Evolutionary conservation across 495 filamentous ascomycete species (phyloP).

Genomic region (Astrothelium macrocarpum): DNA sequence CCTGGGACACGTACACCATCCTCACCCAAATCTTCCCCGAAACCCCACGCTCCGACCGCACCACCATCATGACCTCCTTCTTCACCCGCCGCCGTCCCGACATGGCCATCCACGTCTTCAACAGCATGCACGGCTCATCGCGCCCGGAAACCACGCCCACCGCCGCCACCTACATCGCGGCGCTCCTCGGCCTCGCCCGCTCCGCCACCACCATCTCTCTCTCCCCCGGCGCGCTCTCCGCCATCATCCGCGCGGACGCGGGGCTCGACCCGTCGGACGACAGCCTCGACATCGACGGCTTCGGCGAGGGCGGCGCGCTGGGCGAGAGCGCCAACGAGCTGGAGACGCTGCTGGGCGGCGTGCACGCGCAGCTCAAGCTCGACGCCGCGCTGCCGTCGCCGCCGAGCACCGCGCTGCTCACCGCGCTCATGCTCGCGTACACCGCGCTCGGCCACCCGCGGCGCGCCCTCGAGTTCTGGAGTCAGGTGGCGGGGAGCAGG

Average conservation of each 20-base stretch:
- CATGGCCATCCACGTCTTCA: slow-evolving; percentile 75
- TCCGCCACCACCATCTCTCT: background rate
- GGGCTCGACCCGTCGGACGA: slow-evolving; percentile 37
- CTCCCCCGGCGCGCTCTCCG: slow-evolving; percentile 39
- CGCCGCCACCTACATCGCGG: slow-evolving; percentile 62
- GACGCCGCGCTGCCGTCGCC: slow-evolving; percentile 57
- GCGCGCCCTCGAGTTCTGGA: slow-evolving; percentile 68
- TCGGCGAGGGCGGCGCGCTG: slow-evolving; percentile 77
- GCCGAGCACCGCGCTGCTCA: slow-evolving; percentile 62
- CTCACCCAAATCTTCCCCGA: slow-evolving; percentile 72
- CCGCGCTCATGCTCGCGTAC: slow-evolving; percentile 81
- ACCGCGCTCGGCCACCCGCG: slow-evolving; percentile 51
- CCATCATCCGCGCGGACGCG: slow-evolving; percentile 27
- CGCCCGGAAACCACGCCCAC: slow-evolving; percentile 50
- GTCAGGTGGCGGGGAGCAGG: slow-evolving; percentile 59
- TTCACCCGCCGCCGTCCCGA: slow-evolving; percentile 67
- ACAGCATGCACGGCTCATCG: slow-evolving; percentile 70
- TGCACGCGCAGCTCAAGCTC: slow-evolving; percentile 89
- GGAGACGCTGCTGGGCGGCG: slow-evolving; percentile 50
- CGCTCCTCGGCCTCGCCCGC: slow-evolving; percentile 64
- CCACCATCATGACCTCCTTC: slow-evolving; percentile 70
- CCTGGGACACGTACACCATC: slow-evolving; percentile 77
- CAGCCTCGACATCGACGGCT: slow-evolving; percentile 46
- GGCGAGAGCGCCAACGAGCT: slow-evolving; percentile 77
- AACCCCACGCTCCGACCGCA: slow-evolving; percentile 48